Conservation (phyloP, 192 early-diverging fungal species). For the Pilaira anomala region DNA sequence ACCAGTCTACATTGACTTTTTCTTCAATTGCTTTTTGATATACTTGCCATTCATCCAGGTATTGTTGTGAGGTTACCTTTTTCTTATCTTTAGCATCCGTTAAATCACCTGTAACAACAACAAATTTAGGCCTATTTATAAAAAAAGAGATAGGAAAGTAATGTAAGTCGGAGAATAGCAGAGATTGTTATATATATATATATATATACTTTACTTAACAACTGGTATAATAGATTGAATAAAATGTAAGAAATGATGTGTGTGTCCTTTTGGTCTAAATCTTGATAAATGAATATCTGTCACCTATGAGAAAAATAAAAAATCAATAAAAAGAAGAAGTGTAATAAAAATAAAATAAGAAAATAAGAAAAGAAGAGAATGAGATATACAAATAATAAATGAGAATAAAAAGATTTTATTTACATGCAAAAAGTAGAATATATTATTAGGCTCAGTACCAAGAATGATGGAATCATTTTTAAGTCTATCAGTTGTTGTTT, state of each 20-base stretch:
- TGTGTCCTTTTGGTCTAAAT: constrained; percentile 58
- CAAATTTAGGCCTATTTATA: constrained; percentile 74
- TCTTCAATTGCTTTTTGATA: constrained; percentile 64
- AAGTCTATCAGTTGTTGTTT: constrained; percentile 4
- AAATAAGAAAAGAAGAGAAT: neutral
- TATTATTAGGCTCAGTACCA: constrained; percentile 40
- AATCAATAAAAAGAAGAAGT: too few relatives aligned
- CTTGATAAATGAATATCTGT: constrained; percentile 87
- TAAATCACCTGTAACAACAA: constrained; percentile 82
- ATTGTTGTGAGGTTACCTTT: constrained; percentile 67
- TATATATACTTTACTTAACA: constrained; percentile 36
- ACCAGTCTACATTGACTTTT: constrained; percentile 59
- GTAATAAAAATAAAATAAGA: neutral
- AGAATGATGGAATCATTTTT: constrained; percentile 12
- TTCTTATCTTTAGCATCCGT: constrained; percentile 81
- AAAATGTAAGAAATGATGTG: constrained; percentile 75
- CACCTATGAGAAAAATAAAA: constrained; percentile 49
- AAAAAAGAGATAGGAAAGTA: neutral
- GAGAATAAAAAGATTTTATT: neutral
- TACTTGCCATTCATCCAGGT: constrained; percentile 76
- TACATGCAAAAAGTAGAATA: constrained; percentile 75
- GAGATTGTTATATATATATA: neutral
- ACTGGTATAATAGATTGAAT: constrained; percentile 70
- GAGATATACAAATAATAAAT: neutral
- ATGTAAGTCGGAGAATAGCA: neutral